Percentiles rank a stretch among this genome's conserved stretches.
Conservation (phyloP, 441 rosid genomes). For the Adansonia gregorii region DNA sequence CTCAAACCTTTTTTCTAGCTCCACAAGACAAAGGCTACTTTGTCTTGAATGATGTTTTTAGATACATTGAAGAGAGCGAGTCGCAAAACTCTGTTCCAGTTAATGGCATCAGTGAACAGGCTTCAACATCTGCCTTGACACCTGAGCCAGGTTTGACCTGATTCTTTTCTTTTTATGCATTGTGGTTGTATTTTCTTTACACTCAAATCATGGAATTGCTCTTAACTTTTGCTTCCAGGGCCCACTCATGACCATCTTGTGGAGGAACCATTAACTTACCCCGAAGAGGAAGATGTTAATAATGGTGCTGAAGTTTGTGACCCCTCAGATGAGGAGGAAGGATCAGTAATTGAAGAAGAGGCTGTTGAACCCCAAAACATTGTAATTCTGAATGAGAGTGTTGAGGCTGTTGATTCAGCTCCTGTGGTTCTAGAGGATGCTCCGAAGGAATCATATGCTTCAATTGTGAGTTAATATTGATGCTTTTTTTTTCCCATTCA, state of each 20-base stretch:
- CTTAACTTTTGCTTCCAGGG: slow-evolving; percentile 48
- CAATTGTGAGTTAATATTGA: slow-evolving; percentile 62
- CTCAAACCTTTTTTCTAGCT: slow-evolving; percentile 85
- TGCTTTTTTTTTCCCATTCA: slow-evolving; percentile 1
- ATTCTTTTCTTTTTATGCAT: slow-evolving; percentile 21
- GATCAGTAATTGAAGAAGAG: slow-evolving; percentile 62
- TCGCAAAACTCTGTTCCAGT: slow-evolving; percentile 36
- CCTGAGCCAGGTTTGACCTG: slow-evolving; percentile 55
- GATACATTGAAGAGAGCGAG: slow-evolving; percentile 67
- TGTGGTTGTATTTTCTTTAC: neutral
- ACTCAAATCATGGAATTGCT: slow-evolving; percentile 27
- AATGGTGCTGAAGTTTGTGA: slow-evolving; percentile 58
- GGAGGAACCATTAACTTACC: slow-evolving; percentile 41
- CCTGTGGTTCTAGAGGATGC: slow-evolving; percentile 59
- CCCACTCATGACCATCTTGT: slow-evolving; percentile 40
- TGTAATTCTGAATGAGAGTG: slow-evolving; percentile 39
- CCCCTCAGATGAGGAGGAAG: slow-evolving; percentile 69
- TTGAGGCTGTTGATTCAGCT: slow-evolving; percentile 35
- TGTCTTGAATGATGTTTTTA: slow-evolving; percentile 84
- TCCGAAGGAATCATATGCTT: slow-evolving; percentile 77
- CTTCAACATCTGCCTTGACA: slow-evolving; percentile 44
- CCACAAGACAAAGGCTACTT: slow-evolving; percentile 80
- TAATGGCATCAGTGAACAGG: slow-evolving; percentile 43
- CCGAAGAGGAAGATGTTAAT: slow-evolving; percentile 55
- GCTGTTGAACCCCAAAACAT: slow-evolving; percentile 43